A percentile compares a stretch with the other conserved stretches of the same genome.
phyloP scores from a whole-genome alignment of 441 rosid genomes.

The Syzygium malaccense region DNA sequence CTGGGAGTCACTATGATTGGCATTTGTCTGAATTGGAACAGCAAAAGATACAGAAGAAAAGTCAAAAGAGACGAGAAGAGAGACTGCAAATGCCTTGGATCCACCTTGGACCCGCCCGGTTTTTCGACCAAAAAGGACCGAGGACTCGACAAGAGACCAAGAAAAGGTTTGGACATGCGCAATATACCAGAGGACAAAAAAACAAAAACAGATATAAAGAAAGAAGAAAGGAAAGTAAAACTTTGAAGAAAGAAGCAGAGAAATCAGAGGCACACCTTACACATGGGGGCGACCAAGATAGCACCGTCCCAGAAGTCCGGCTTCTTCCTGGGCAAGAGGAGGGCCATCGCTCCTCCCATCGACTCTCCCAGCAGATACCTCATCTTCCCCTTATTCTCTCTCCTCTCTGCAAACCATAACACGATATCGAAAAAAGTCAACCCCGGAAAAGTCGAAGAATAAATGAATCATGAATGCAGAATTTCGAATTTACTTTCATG shows the following conservation, averaged over 20 bases:
- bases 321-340: slow-evolving; percentile 49
- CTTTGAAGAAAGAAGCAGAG: neutral
- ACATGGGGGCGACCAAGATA: slow-evolving; percentile 84
- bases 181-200: no score
- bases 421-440: neutral
- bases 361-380: slow-evolving; percentile 80
- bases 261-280: slow-evolving; percentile 43
- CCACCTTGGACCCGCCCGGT: neutral
- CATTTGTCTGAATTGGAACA: neutral
- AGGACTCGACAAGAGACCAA: neutral
- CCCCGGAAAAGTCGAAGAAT: neutral
- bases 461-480: neutral
- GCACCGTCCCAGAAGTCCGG: slow-evolving; percentile 89
- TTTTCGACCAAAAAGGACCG: neutral
- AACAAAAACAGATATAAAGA: no score
- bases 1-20: no score
- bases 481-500: neutral
- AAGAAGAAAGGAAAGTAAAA: neutral
- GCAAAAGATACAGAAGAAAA: neutral
- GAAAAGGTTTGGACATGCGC: no score
- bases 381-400: slow-evolving; percentile 54
- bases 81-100: neutral
- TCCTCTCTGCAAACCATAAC: slow-evolving; percentile 25
- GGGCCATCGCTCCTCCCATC: slow-evolving; percentile 81
- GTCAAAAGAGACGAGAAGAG: neutral